Percentiles rank a stretch among this genome's conserved stretches.
Conservation (phyloP, 1,284 basidiomycete species). For the Rhodotorula sp. region DNA sequence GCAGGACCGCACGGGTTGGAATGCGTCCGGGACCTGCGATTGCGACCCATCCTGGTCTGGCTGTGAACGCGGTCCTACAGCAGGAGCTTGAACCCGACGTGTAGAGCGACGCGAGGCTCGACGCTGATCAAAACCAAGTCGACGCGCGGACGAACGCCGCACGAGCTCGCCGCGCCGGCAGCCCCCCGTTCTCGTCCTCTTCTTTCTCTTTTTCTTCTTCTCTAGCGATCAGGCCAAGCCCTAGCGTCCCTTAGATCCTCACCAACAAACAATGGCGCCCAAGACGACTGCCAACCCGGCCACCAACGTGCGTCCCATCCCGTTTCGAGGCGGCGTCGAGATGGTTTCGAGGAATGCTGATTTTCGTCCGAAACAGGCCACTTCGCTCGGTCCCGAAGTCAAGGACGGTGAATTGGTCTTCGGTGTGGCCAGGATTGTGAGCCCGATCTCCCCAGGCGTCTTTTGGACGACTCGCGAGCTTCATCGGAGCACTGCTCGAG, state of each 20-base stretch:
- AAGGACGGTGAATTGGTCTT: constrained; percentile 79
- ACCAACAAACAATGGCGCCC: neutral
- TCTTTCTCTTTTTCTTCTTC: neutral
- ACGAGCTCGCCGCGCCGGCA: too few species aligned
- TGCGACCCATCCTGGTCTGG: constrained; percentile 30
- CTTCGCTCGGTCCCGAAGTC: constrained; percentile 82
- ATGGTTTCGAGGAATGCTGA: neutral
- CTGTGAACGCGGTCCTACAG: neutral
- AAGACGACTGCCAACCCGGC: neutral
- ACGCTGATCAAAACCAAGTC: too few species aligned
- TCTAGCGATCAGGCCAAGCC: constrained; percentile 4
- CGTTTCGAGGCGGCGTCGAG: neutral
- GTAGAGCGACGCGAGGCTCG: neutral
- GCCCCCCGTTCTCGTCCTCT: too few species aligned
- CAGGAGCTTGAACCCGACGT: neutral
- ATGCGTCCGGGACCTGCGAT: constrained; percentile 32
- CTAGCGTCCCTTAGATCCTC: constrained; percentile 6
- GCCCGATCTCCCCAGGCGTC: constrained; percentile 30
- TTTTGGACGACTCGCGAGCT: neutral
- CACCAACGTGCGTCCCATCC: neutral
- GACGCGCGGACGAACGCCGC: neutral
- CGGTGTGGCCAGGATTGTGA: constrained; percentile 88
- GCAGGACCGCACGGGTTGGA: constrained; percentile 33
- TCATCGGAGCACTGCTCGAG: neutral
- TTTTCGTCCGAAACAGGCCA: neutral